phyloP scores from a whole-genome alignment of 2,329 filamentous ascomycete genomes.

The Xylaria sp. region DNA sequence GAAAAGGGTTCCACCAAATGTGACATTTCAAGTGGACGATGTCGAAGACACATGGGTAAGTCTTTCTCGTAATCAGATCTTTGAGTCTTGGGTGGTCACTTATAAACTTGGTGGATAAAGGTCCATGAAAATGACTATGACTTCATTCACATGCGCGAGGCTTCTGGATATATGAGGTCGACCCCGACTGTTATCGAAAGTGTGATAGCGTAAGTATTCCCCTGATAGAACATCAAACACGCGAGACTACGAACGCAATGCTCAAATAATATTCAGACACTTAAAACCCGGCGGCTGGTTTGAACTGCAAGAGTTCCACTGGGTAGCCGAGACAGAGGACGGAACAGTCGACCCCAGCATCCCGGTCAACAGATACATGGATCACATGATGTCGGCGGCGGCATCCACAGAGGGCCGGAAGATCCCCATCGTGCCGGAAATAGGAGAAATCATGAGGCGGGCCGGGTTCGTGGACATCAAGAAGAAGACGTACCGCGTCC shows the following conservation, averaged over 20 bases:
- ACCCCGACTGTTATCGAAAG: constrained; percentile 38
- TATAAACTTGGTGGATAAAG: constrained; percentile 21
- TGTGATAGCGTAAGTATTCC: constrained; percentile 36
- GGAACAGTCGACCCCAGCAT: constrained; percentile 43
- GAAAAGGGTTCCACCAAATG: constrained; percentile 42
- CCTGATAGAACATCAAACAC: background rate
- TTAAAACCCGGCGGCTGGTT: constrained; percentile 48
- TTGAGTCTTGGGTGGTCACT: constrained; percentile 12
- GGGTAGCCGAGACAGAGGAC: constrained; percentile 44
- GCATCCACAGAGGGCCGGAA: constrained; percentile 48
- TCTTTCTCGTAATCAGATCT: constrained; percentile 1
- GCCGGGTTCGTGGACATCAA: constrained; percentile 56
- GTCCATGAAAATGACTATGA: constrained; percentile 41
- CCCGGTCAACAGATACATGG: constrained; percentile 47
- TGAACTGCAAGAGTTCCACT: constrained; percentile 48
- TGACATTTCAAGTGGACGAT: constrained; percentile 42
- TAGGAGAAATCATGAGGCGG: constrained; percentile 41
- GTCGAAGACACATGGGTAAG: constrained; percentile 43
- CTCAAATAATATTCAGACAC: constrained; percentile 34
- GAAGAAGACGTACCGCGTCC: constrained; percentile 56
- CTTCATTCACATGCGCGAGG: constrained; percentile 43
- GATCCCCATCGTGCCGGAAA: constrained; percentile 47
- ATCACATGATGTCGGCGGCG: constrained; percentile 44
- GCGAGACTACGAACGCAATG: constrained; percentile 11
- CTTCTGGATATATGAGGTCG: constrained; percentile 37